These are phyloP conservation scores for Mangifera indica DNA, from an alignment of 345 rosid genomes.

Conservation along the genomic window DNA sequence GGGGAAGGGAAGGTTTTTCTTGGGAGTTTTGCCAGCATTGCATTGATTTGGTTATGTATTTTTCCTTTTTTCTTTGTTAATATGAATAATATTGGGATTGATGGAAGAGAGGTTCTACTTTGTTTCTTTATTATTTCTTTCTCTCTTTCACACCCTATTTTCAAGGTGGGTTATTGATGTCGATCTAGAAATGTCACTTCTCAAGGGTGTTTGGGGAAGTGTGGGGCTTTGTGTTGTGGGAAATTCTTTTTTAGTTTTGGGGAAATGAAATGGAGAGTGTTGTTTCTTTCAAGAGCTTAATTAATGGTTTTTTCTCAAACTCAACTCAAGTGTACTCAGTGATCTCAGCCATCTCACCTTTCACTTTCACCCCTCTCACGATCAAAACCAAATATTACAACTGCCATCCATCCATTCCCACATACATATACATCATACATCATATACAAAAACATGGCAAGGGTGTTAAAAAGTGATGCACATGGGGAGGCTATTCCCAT, in stretches of 20 bases:
- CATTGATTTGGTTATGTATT: background rate
- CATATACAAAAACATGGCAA: too few species aligned
- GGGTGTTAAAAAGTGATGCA: too few species aligned
- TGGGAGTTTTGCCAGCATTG: constrained; percentile 19
- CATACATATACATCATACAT: too few species aligned
- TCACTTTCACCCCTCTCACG: too few species aligned
- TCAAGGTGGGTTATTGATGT: constrained; percentile 50
- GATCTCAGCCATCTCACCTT: too few species aligned
- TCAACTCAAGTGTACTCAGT: background rate
- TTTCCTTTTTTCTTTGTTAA: constrained; percentile 8
- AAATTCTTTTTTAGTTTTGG: constrained; percentile 43
- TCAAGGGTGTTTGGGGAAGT: constrained; percentile 41
- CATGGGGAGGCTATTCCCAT: too few species aligned
- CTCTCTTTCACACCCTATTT: constrained; percentile 28
- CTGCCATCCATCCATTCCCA: too few species aligned
- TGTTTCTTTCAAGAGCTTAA: constrained; percentile 19
- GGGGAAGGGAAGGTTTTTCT: constrained; percentile 25
- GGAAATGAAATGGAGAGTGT: constrained; percentile 32
- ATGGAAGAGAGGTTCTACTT: constrained; percentile 23
- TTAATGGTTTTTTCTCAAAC: background rate
- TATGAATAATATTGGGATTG: constrained; percentile 44
- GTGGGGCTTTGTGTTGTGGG: constrained; percentile 38
- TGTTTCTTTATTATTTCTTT: background rate
- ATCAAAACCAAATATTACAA: too few species aligned
- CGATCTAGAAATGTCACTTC: constrained; percentile 46